Base-by-base conservation (phyloP, 345 rosid species). In the Euphorbia lathyris region DNA sequence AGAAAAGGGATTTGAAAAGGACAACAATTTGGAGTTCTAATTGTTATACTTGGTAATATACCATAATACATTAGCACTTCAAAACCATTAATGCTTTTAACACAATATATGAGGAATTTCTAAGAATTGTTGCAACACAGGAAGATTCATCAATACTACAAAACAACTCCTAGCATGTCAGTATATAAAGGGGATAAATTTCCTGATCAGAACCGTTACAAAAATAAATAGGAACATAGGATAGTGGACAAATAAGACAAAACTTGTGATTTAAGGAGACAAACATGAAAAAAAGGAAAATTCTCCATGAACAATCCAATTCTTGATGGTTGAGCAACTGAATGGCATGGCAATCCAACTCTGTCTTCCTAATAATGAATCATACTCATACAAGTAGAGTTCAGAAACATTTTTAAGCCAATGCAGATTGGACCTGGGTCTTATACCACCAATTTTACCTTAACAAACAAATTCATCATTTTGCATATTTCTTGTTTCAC, bases 231-330 rank as follows among this genome's bases (percentile, higher is more conserved):
- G n/a, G n/a, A n/a, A n/a, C n/a, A n/a, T n/a, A n/a, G n/a, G n/a
- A n/a, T n/a, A n/a, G n/a, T n/a, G n/a, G n/a, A n/a, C n/a, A n/a
- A n/a, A n/a, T n/a, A n/a, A n/a, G n/a, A n/a, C n/a, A n/a, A n/a
- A n/a, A 32, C 5, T 2, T 32, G 36, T 32, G 5, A 16, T 47
- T 36, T 23, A 19, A 23, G 47, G 48, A 13, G n/a, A 45, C 26
- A 42, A 47, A 50, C 50, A n/a, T n/a, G n/a, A n/a, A n/a, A 48
- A 60, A 40, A 69, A 63, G 69, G 47, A 20, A 72, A 51, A 38
- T 65, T 68, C 70, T 63, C 36, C 71, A 48, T n/a, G 65, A 51
- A 34, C 51, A 7, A 59, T n/a, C n/a, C n/a, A n/a, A n/a, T n/a
- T n/a, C n/a, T n/a, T n/a, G n/a, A n/a, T n/a, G n/a, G n/a, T n/a